These are phyloP conservation scores for Pythium scleroteichum DNA, from an alignment of 352 stramenopile species.

Conservation along the genomic window DNA sequence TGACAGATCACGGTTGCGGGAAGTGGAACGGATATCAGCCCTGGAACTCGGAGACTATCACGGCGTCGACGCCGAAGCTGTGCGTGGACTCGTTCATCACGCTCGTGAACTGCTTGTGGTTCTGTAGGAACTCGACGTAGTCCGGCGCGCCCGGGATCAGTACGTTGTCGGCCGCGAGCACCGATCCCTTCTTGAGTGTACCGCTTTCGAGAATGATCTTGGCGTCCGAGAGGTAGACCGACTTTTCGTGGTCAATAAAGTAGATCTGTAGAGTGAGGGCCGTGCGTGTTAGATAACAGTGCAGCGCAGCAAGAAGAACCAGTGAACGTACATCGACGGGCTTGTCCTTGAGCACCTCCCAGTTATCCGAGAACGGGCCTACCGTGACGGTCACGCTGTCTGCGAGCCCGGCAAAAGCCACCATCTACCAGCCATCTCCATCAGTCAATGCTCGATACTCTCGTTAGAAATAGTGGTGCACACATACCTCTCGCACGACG, in stretches of 20 bases:
- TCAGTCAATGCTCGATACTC: no score
- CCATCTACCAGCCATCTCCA: constrained; percentile 29
- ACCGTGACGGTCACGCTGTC: constrained; percentile 50
- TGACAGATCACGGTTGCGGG: neutral
- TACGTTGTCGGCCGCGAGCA: constrained; percentile 53
- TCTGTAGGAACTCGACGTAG: constrained; percentile 48
- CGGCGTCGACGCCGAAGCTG: constrained; percentile 17
- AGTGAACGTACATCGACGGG: constrained; percentile 40
- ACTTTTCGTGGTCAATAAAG: constrained; percentile 61
- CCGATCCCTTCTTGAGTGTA: constrained; percentile 34
- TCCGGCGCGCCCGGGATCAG: constrained; percentile 42
- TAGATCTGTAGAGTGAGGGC: constrained; percentile 28
- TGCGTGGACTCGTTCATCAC: constrained; percentile 11
- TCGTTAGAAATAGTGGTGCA: neutral
- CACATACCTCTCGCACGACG: constrained; percentile 36
- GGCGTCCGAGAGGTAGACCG: constrained; percentile 40
- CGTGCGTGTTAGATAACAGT: neutral
- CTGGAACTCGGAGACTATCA: constrained; percentile 25
- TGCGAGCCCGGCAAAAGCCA: constrained; percentile 43
- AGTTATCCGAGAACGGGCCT: constrained; percentile 41
- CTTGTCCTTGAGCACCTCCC: constrained; percentile 37
- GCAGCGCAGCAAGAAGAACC: no score
- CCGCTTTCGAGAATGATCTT: constrained; percentile 49
- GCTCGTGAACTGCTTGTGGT: constrained; percentile 36
- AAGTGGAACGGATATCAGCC: constrained; percentile 14